phyloP scores from a whole-genome alignment of 2,329 filamentous ascomycete species.

The Tolypocladium ophioglossoides region DNA sequence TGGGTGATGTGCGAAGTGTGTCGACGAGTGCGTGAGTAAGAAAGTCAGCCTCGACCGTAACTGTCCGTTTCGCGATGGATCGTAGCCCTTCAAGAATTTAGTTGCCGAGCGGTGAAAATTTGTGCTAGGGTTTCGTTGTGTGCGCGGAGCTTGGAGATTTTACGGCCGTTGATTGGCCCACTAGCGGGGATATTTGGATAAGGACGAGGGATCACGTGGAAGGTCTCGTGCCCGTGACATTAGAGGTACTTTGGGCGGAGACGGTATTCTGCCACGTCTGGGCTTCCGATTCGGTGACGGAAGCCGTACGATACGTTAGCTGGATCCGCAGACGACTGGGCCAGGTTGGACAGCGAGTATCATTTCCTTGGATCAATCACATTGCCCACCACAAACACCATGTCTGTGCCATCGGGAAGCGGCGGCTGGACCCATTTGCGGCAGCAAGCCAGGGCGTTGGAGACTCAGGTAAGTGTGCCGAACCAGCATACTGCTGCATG shows the following conservation, averaged over 20 bases:
- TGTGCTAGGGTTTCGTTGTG: conserved; percentile 26
- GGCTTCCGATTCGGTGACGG: not conserved
- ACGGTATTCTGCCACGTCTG: conserved; percentile 8
- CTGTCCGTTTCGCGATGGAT: conserved; percentile 24
- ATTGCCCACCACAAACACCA: conserved; percentile 17
- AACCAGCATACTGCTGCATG: not conserved
- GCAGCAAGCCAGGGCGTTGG: conserved; percentile 79
- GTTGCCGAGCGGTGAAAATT: conserved; percentile 26
- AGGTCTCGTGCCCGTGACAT: not conserved
- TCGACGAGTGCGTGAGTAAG: conserved; percentile 24
- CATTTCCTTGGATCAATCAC: not conserved
- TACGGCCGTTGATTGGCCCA: conserved; percentile 22
- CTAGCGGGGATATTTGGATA: not conserved
- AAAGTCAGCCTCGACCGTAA: conserved; percentile 24
- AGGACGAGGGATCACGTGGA: conserved; percentile 14
- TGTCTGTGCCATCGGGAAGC: conserved; percentile 43
- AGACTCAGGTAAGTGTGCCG: conserved; percentile 64
- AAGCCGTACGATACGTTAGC: not conserved
- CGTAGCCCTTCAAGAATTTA: conserved; percentile 20
- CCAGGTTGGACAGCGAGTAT: not conserved
- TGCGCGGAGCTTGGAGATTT: conserved; percentile 9
- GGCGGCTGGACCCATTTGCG: conserved; percentile 87
- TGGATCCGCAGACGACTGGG: not conserved
- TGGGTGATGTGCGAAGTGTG: conserved; percentile 29
- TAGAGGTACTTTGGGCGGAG: conserved; percentile 15